These are phyloP conservation scores for Solanum rostratum DNA, from an alignment of 257 asterid species.

Conservation along the genomic window DNA sequence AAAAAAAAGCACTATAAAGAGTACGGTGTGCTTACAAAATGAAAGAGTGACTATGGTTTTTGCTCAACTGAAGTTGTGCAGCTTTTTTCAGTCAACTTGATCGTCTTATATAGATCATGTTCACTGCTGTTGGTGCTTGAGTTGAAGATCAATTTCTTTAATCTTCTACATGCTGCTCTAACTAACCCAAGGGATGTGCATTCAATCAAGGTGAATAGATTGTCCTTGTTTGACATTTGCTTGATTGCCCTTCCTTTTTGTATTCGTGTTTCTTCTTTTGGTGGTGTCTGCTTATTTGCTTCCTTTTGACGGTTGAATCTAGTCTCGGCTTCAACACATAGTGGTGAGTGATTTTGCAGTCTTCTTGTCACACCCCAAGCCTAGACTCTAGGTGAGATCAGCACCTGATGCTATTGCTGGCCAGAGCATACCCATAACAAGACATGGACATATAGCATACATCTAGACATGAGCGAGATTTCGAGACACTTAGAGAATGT, in stretches of 20 bases:
- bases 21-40: too few relatives aligned
- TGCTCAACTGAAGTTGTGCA: not conserved
- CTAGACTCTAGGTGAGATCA: too few relatives aligned
- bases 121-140: not conserved
- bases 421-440: too few relatives aligned
- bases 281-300: not conserved
- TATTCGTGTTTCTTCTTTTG: not conserved
- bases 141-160: not conserved
- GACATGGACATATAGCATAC: too few relatives aligned
- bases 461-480: too few relatives aligned
- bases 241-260: not conserved
- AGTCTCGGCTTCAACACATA: not conserved
- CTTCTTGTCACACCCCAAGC: too few relatives aligned
- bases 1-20: too few relatives aligned
- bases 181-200: not conserved
- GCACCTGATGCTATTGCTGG: too few relatives aligned
- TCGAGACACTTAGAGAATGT: too few relatives aligned
- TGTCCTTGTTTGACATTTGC: not conserved
- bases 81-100: not conserved
- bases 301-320: not conserved
- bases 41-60: not conserved
- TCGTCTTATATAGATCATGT: not conserved
- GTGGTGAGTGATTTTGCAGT: too few relatives aligned
- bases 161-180: not conserved
- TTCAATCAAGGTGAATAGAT: not conserved